These are phyloP conservation scores for Coemansia sp. DNA, from an alignment of 192 early-diverging fungal genomes.

Conservation along the genomic window DNA sequence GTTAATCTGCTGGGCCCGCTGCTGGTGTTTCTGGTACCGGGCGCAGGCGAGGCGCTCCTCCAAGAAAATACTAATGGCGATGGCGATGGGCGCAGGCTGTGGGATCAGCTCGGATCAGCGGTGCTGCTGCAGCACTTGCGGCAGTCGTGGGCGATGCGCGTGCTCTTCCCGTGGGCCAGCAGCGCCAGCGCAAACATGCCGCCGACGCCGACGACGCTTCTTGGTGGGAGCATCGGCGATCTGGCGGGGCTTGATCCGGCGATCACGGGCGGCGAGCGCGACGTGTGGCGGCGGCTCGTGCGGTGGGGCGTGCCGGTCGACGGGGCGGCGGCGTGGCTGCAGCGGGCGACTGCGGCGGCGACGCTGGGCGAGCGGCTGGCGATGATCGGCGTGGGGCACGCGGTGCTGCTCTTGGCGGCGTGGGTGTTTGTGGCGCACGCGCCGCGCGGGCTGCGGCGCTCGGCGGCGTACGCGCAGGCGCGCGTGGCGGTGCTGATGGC, in stretches of 20 bases:
- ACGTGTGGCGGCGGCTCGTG: constrained; percentile 42
- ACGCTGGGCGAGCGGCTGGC: constrained; percentile 42
- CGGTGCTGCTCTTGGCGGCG: constrained; percentile 55
- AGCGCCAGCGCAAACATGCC: not conserved
- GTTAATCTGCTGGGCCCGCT: constrained; percentile 16
- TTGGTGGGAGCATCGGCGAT: too few species aligned
- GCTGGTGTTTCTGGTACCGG: constrained; percentile 8
- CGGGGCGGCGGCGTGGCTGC: constrained; percentile 39
- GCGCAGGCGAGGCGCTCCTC: constrained; percentile 9
- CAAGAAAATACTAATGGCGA: too few species aligned
- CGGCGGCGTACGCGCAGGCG: constrained; percentile 35
- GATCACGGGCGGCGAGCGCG: constrained; percentile 23
- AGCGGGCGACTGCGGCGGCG: constrained; percentile 14
- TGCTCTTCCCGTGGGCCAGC: constrained; percentile 38
- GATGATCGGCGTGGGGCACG: constrained; percentile 48
- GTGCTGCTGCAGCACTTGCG: constrained; percentile 17
- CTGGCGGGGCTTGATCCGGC: not conserved
- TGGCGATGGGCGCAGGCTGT: constrained; percentile 9
- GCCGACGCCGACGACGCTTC: not conserved
- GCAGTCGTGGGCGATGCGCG: constrained; percentile 30
- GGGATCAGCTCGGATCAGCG: constrained; percentile 28
- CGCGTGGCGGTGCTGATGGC: constrained; percentile 41
- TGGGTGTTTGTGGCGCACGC: constrained; percentile 54
- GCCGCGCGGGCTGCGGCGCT: constrained; percentile 22
- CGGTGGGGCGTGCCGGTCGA: constrained; percentile 60